Base-by-base conservation (phyloP, 148 eudicot species). In the Chenopodium suecicum region DNA sequence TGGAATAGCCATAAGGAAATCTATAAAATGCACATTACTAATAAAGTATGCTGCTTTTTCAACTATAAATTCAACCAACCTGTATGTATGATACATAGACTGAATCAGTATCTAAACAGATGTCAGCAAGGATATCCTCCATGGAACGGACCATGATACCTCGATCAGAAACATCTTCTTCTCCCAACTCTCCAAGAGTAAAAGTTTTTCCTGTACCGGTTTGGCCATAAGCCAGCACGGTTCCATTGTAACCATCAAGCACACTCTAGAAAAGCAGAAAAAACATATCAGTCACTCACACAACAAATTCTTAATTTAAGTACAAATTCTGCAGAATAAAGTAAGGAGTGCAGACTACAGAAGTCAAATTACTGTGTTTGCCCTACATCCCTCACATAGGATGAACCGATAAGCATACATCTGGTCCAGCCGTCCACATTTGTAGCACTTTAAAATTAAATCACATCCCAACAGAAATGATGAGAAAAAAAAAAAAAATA, bases 91-190 rank as follows among this genome's bases (percentile, higher is more conserved):
- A 97, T 81, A 97, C 93, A 50, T 82, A 87, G 74, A 97, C 81
- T 75, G 92, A 89, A 85, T 97, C 99, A 67, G 98, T 91, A 81
- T 87, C 92, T 29, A 81, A 83, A 80, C 89, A 88, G 80, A 93
- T 76, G 82, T 90, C 90, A 47, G 92, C 89, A 78, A 97, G 88
- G 80, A 97, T 92, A 85, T 93, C 98, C 89, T 97, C 99, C 98
- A 97, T 92, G 13, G 98, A 85, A 29, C 99, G 99, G 81, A 97
- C 98, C 99, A 97, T 97, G 81, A 97, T 97, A 60, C 99, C 99
- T 85, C 99, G 92, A 74, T 90, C 90, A 81, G 99, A 90, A 81
- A 90, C 87, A 81, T 94, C 99, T 86, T 91, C 94, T 56, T 92
- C 99, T 71, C 99, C 99, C 66, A 97, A 86, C 86, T 91, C 90